Conservation (phyloP, 768 basidiomycete species). For the Crassisporium funariophilum region DNA sequence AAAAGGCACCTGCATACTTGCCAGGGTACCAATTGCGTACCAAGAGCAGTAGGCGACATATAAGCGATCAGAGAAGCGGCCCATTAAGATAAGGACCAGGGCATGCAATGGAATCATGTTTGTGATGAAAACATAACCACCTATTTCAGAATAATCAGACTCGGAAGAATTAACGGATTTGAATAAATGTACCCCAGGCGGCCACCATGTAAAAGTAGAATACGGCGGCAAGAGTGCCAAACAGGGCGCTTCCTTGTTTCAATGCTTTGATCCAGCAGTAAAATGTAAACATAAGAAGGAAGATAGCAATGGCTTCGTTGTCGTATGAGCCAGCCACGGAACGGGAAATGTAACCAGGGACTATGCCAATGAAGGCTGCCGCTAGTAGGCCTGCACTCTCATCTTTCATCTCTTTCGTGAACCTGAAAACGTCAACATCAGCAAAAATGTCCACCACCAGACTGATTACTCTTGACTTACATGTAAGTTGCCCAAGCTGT, state of each 20-base stretch:
- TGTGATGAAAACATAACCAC: constrained; percentile 99
- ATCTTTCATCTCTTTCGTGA: constrained; percentile 96
- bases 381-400: constrained; percentile 95
- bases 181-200: constrained; percentile 80
- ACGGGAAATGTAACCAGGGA: constrained; percentile 97
- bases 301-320: constrained; percentile 99
- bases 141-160: constrained; percentile 36
- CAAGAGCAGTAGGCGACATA: constrained; percentile 96
- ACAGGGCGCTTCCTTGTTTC: constrained; percentile 91
- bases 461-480: constrained; percentile 43
- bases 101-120: constrained; percentile 99
- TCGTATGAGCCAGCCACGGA: constrained; percentile 99
- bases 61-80: constrained; percentile 86
- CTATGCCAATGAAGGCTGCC: constrained; percentile 97
- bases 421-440: constrained; percentile 50
- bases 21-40: constrained; percentile 96
- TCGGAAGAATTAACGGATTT: background rate
- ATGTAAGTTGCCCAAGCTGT: constrained; percentile 98
- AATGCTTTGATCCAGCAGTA: constrained; percentile 96
- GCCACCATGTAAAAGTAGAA: constrained; percentile 99
- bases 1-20: constrained; percentile 99
- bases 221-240: constrained; percentile 85
- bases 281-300: constrained; percentile 99
- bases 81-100: constrained; percentile 94
- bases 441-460: background rate